Evolutionary conservation across 352 stramenopile genomes (phyloP).

Genomic region (Globisporangium irregulare): DNA sequence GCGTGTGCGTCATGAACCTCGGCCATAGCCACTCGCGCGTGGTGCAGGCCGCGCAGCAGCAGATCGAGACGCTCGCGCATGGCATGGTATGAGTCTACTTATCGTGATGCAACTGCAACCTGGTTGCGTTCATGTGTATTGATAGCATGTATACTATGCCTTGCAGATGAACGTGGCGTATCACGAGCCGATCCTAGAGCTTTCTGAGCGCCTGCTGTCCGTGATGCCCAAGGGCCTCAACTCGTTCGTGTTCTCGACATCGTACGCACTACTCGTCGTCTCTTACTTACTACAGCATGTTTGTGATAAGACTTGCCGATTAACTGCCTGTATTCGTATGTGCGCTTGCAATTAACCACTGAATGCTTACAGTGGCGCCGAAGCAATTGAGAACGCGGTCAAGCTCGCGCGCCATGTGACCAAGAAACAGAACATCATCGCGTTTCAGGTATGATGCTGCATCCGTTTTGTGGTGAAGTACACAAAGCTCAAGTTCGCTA

Average conservation of each 20-base stretch:
- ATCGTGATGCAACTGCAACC: slow-evolving; percentile 16
- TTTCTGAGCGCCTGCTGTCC: slow-evolving; percentile 75
- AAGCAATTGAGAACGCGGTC: slow-evolving; percentile 91
- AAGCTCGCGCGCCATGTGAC: slow-evolving; percentile 91
- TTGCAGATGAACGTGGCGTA: slow-evolving; percentile 91
- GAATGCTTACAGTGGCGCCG: slow-evolving; percentile 61
- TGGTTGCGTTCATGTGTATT: not conserved
- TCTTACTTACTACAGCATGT: not conserved
- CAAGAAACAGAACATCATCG: slow-evolving; percentile 87
- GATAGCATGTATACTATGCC: not conserved
- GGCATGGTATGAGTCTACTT: slow-evolving; percentile 16
- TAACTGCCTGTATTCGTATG: not conserved
- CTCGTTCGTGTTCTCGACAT: slow-evolving; percentile 89
- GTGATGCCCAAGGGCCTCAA: slow-evolving; percentile 75
- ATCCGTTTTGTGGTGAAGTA: not conserved
- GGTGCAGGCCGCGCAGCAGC: slow-evolving; percentile 87
- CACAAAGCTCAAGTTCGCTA: not conserved
- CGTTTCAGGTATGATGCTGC: slow-evolving; percentile 57
- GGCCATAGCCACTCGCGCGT: slow-evolving; percentile 92
- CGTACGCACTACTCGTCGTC: slow-evolving; percentile 17
- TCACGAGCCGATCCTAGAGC: slow-evolving; percentile 89
- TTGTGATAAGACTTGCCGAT: not conserved
- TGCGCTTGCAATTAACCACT: not conserved
- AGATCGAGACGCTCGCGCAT: slow-evolving; percentile 87
- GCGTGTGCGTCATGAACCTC: slow-evolving; percentile 90